Conservation (phyloP, 495 filamentous ascomycete species). For the Aspergillus panamensis region DNA sequence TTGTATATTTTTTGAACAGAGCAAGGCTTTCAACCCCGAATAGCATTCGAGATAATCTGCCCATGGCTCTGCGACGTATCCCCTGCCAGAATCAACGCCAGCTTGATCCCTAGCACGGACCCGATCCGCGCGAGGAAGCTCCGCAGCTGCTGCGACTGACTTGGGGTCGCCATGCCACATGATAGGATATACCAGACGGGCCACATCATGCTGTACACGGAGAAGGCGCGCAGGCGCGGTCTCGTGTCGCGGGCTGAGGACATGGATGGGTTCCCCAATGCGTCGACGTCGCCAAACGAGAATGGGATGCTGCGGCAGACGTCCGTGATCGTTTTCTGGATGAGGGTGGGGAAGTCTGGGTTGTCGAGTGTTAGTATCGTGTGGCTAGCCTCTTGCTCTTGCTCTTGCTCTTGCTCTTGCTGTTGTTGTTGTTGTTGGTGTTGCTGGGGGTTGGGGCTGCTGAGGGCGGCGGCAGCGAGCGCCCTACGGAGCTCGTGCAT, state of each 20-base stretch:
- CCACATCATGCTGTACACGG: slow-evolving; percentile 40
- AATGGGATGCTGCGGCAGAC: slow-evolving; percentile 43
- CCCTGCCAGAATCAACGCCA: slow-evolving; percentile 37
- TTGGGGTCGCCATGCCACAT: slow-evolving; percentile 34
- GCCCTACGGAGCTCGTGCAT: slow-evolving; percentile 29
- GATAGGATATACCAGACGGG: slow-evolving; percentile 43
- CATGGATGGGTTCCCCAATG: slow-evolving; percentile 27
- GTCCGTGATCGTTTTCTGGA: slow-evolving; percentile 41
- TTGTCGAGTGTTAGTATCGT: not conserved
- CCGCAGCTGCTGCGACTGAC: slow-evolving; percentile 31
- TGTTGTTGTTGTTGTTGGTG: slow-evolving; percentile 1
- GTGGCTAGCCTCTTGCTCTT: slow-evolving; percentile 1
- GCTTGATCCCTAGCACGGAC: slow-evolving; percentile 35
- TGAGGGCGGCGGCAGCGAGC: slow-evolving; percentile 17
- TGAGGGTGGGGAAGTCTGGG: slow-evolving; percentile 13
- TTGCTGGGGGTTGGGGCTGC: not conserved
- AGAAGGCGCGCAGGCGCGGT: slow-evolving; percentile 30
- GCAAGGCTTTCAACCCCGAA: not conserved
- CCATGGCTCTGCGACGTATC: slow-evolving; percentile 13
- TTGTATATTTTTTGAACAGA: not conserved
- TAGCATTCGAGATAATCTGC: not conserved
- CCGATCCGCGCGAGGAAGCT: slow-evolving; percentile 30
- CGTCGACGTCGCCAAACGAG: slow-evolving; percentile 37
- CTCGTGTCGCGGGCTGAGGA: slow-evolving; percentile 5
- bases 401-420: not conserved